These are phyloP conservation scores for Suhomyces sp. DNA, from an alignment of 805 yeast species.

Conservation along the genomic window DNA sequence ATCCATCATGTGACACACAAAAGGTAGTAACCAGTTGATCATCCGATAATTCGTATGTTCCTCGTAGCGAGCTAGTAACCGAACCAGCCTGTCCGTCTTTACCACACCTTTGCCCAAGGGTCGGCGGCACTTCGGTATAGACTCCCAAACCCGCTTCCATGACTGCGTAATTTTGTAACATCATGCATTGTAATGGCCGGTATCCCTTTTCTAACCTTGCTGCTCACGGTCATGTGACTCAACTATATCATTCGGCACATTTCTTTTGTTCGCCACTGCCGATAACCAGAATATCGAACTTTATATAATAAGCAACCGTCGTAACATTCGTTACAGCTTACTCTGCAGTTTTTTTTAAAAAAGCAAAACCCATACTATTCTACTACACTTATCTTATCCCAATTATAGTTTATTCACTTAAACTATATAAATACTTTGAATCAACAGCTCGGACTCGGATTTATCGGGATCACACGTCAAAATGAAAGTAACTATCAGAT, in stretches of 20 bases:
- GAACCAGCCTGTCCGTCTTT: not conserved
- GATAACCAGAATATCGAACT: not conserved
- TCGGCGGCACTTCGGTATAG: not conserved
- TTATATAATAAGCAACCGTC: not conserved
- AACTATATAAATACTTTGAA: not conserved
- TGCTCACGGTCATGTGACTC: not conserved
- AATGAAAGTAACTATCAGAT: slow-evolving; percentile 52
- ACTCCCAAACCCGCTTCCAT: not conserved
- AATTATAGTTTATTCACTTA: not conserved
- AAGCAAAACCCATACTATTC: not conserved
- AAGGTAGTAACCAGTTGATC: not conserved
- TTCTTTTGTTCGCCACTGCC: slow-evolving; percentile 7
- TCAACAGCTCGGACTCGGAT: not conserved
- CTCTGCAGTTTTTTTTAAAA: not conserved
- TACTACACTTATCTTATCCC: not conserved
- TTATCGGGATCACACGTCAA: slow-evolving; percentile 3
- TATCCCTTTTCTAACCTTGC: not conserved
- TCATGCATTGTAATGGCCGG: not conserved
- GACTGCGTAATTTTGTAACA: not conserved
- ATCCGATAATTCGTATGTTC: not conserved
- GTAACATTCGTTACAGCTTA: not conserved
- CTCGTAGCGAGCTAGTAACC: not conserved
- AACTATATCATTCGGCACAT: slow-evolving; percentile 1
- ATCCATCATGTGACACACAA: not conserved
- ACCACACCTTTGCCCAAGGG: not conserved